These are phyloP conservation scores for Skeletonema tropicum DNA, from an alignment of 108 stramenopile species.

Conservation along the genomic window DNA sequence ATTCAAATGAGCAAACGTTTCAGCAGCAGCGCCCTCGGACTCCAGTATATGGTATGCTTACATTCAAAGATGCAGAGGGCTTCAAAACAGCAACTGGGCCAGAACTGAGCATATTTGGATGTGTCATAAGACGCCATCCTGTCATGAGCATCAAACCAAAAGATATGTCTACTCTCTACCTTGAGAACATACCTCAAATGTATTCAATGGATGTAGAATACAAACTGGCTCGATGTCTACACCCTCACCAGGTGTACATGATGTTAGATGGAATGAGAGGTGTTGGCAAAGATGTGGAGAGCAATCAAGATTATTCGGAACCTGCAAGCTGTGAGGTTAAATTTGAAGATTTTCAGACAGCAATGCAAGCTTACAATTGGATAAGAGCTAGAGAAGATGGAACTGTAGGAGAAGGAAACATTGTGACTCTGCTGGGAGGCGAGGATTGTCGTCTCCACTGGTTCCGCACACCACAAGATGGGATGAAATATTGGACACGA, in stretches of 20 bases:
- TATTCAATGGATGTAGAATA: constrained; percentile 68
- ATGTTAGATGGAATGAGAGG: constrained; percentile 59
- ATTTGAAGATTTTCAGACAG: constrained; percentile 69
- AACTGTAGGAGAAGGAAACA: constrained; percentile 15
- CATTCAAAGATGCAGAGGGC: constrained; percentile 57
- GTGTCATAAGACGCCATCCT: constrained; percentile 69
- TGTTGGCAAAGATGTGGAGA: constrained; percentile 15
- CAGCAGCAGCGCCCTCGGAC: constrained; percentile 63
- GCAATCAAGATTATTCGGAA: constrained; percentile 23
- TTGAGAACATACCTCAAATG: constrained; percentile 67
- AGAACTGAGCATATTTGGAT: constrained; percentile 78
- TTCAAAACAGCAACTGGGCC: constrained; percentile 52
- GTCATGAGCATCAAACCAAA: constrained; percentile 60
- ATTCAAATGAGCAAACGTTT: constrained; percentile 5
- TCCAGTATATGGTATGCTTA: constrained; percentile 76
- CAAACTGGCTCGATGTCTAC: constrained; percentile 57
- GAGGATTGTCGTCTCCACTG: constrained; percentile 59
- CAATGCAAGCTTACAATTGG: constrained; percentile 58
- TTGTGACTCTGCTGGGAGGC: constrained; percentile 11
- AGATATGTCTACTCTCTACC: constrained; percentile 62
- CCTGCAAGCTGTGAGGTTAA: constrained; percentile 65
- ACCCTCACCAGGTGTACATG: constrained; percentile 60
- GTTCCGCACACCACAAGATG: constrained; percentile 76
- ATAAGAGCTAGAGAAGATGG: constrained; percentile 37
- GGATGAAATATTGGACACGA: constrained; percentile 78